Evolutionary conservation across 768 basidiomycete species (phyloP).

Genomic region (Tephrocybe rancida): DNA sequence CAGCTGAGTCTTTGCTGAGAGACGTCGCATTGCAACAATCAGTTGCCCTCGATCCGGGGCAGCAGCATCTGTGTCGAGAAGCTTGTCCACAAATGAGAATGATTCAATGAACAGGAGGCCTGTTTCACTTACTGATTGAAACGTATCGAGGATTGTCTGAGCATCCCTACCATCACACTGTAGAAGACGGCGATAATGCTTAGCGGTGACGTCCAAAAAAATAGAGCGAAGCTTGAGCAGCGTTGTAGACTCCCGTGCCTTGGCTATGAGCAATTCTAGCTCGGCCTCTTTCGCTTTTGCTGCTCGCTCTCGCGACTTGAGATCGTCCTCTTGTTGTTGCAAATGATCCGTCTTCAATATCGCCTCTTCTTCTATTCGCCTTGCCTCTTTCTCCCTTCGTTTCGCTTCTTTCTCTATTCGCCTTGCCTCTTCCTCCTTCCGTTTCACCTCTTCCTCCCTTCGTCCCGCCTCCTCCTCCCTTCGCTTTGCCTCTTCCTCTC

Average conservation of each 20-base stretch:
- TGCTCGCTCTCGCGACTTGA: background rate
- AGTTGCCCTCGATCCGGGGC: background rate
- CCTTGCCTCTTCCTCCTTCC: too few relatives aligned
- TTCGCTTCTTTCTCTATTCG: too few relatives aligned
- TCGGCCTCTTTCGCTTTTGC: background rate
- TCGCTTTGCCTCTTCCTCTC: too few relatives aligned
- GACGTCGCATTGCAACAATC: constrained; percentile 3
- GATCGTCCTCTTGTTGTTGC: too few relatives aligned
- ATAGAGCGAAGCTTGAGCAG: background rate
- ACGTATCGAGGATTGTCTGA: constrained; percentile 4
- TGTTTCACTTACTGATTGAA: constrained; percentile 1
- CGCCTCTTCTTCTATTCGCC: too few relatives aligned
- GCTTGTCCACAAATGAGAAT: background rate
- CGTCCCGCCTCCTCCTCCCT: background rate
- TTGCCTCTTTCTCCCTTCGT: too few relatives aligned
- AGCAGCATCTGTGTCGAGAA: background rate
- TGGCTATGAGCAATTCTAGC: background rate
- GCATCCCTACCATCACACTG: background rate
- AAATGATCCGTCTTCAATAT: too few relatives aligned
- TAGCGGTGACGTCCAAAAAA: background rate
- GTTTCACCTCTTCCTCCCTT: background rate
- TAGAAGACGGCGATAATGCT: background rate
- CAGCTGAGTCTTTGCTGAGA: constrained; percentile 4
- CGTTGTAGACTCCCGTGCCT: background rate
- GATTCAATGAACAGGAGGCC: background rate